Evolutionary conservation across 2,329 filamentous ascomycete genomes (phyloP), one percentile per base, ranked within the genome.

Genomic region (Myotisia sp.): DNA sequence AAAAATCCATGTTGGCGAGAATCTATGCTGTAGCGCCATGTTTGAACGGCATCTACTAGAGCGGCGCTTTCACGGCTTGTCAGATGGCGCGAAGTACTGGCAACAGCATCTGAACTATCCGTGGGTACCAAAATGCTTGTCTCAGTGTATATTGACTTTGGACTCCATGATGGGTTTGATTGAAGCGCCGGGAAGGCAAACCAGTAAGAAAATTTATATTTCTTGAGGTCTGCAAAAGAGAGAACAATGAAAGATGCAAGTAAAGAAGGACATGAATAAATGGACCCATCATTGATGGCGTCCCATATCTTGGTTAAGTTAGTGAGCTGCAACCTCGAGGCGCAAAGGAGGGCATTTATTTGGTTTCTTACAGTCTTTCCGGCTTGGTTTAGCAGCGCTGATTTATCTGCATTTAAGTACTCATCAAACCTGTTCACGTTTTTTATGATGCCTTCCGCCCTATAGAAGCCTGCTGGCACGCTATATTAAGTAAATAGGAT

Each of bases 201-300:
- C 76, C 92, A 92, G 60, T 95, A 95, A n/a, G 79, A 84, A 54
- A 95, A 94, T 42, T 78, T 83, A 62, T 95, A 95, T 53, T 92
- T 94, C 58, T 98, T 98, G 21, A 98, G 70, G 52, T 98, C 87
- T 42, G 90, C 87, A 54, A 83, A 98, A 10, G 84, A 93, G 29
- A 95, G 74, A 38, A 92, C 75, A 17, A 82, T 71, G 55, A 94
- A 95, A 5, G 83, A 90, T 3, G 84, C 76, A 12, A 98, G 74
- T 2, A 95, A 70, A 3, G 87, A 94, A 2, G 90, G 90, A 33
- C 87, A 82, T 6, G 85, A 90, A 60, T 92, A 95, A 46, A 98
- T 93, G 26, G 83, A 92, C 38, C 86, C 87, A 59, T 98, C 90
- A 45, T 85, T 79, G 51, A 98, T 94, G 17, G 90, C 87, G 56